A percentile compares a stretch with the other conserved stretches of the same genome.
phyloP scores from a whole-genome alignment of 2,329 filamentous ascomycete genomes.

The Chaetomium sp. region DNA sequence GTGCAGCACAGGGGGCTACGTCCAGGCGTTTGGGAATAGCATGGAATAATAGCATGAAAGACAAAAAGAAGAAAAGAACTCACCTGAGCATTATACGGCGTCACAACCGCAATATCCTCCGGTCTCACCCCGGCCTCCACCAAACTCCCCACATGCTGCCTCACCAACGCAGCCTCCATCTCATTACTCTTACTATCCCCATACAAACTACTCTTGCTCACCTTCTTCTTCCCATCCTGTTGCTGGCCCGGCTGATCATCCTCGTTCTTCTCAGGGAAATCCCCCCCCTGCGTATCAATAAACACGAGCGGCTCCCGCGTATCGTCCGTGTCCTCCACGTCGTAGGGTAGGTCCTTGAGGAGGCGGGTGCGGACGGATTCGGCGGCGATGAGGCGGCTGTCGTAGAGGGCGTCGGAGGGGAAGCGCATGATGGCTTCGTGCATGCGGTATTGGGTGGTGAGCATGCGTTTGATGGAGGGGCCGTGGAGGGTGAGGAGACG shows the following conservation, averaged over 20 bases:
- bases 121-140: conserved; percentile 73
- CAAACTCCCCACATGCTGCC: conserved; percentile 66
- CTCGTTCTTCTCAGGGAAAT: conserved; percentile 77
- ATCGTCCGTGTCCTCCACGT: conserved; percentile 73
- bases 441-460: conserved; percentile 98
- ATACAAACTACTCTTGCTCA: conserved; percentile 38
- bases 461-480: conserved; percentile 78
- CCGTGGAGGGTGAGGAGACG: conserved; percentile 78
- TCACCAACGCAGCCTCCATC: conserved; percentile 78
- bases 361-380: conserved; percentile 69
- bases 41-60: background rate
- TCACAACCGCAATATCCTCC: conserved; percentile 86
- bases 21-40: background rate
- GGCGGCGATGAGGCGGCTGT: conserved; percentile 71
- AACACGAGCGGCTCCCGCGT: conserved; percentile 84
- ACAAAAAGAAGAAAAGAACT: conserved; percentile 17
- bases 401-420: conserved; percentile 83
- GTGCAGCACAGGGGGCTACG: background rate
- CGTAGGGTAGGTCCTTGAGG: conserved; percentile 70
- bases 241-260: conserved; percentile 42
- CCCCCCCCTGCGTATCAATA: conserved; percentile 92
- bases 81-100: conserved; percentile 92
- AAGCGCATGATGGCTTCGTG: conserved; percentile 94
- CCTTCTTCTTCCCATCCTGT: conserved; percentile 29
- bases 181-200: conserved; percentile 80